Base-by-base conservation (phyloP, 495 filamentous ascomycete genomes). In the Sordaria brevicollis region DNA sequence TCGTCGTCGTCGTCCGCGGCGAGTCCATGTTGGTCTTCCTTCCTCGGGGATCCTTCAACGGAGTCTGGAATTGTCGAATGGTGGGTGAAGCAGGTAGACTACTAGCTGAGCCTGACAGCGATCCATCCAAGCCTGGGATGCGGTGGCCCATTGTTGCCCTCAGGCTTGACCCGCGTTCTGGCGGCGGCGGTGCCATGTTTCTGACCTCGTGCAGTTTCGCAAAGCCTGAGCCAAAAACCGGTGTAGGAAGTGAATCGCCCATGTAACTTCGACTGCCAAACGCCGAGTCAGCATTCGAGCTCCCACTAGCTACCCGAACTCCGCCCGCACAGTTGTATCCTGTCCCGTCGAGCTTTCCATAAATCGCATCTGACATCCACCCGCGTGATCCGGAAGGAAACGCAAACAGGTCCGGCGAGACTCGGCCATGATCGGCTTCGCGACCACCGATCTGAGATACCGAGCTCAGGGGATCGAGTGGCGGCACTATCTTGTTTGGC, bases 401-500 rank as follows among this genome's bases (percentile, higher is more conserved):
- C 1, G 81, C 80, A 65, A 85, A 85, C 15, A 85, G 75, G 71
- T 84, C 83, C 0, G 82, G 81, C 9, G 82, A 83, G 11, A 71
- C 37, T 10, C 78, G 69, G 21, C 76, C 78, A 21, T 62, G 49
- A 57, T 57, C 49, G 62, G 69, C 70, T 66, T 57, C 65, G 36
- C 67, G 66, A 5, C 49, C 69, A 39, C 74, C 72, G 35, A 71
- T 68, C 65, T 74, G 78, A n/a, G 71, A 76, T 2, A 70, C 69
- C 0, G 62, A 79, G 49, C 70, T 79, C 69, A 67, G 57, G 0
- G 77, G 77, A 36, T 43, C 70, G 1, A 76, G 66, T 2, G 67
- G 68, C 73, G 21, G 29, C 38, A 13, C 65, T 66, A 43, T 74
- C 37, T 67, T 29, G 11, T 57, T 57, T 2, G 82, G 79, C 66